Conservation (phyloP, 371 early-diverging fungal genomes). For the Zychaea mexicana region DNA sequence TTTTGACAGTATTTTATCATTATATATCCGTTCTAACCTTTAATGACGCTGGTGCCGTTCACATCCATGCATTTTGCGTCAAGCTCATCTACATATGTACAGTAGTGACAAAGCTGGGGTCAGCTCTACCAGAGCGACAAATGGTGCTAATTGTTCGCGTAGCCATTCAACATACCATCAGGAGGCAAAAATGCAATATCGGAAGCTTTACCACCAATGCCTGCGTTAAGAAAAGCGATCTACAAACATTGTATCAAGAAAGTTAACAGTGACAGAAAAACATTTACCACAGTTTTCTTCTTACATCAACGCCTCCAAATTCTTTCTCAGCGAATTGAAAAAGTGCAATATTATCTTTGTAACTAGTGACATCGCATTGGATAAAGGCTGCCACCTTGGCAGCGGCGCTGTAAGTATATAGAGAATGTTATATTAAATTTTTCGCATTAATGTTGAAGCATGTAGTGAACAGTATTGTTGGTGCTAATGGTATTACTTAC, state of each 20-base stretch:
- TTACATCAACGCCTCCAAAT: slow-evolving; percentile 61
- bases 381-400: slow-evolving; percentile 33
- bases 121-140: too few relatives aligned
- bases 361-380: slow-evolving; percentile 58
- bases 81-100: background rate
- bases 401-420: slow-evolving; percentile 8
- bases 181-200: slow-evolving; percentile 3
- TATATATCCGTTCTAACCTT: slow-evolving; percentile 24
- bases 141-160: background rate
- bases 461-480: too few relatives aligned
- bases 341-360: slow-evolving; percentile 39
- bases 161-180: slow-evolving; percentile 16
- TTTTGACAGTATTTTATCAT: background rate
- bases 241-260: background rate
- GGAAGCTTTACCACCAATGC: background rate
- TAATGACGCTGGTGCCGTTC: background rate
- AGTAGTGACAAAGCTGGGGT: too few relatives aligned
- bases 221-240: slow-evolving; percentile 15
- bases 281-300: slow-evolving; percentile 14
- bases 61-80: background rate
- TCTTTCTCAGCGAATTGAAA: slow-evolving; percentile 44
- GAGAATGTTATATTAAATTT: background rate
- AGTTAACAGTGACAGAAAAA: too few relatives aligned
- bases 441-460: background rate
- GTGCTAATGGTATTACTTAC: slow-evolving; percentile 15